Evolutionary conservation across 768 basidiomycete genomes (phyloP), one percentile per base, ranked within the genome.

Genomic region (Mycena rebaudengoi): DNA sequence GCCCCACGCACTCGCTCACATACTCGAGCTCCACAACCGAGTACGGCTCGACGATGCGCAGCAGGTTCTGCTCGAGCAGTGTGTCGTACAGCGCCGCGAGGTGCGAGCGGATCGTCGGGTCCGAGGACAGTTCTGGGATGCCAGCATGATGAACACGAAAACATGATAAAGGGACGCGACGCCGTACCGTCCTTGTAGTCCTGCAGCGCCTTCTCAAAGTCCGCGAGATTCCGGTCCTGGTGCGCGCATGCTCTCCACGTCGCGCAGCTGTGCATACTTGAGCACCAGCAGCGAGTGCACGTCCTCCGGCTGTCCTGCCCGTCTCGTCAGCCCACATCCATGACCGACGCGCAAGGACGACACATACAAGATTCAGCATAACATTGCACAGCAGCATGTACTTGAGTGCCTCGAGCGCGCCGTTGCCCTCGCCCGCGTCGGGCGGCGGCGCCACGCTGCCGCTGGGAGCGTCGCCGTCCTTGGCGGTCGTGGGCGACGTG

Each of bases 381-480:
- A 99, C 91, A 75, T 99, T 99, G 78, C 98, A 99, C 44, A 98
- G 76, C 16, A 98, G 83, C 97, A 99, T 98, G 77, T 99, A 99
- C 78, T 99, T 99, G 67, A 99, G 82, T 5, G 95, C 95, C 2
- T 85, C 87, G 20, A 98, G 81, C 1, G 95, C 95, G 0, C 78
- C 83, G 39, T 88, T 85, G 66, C 94, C 90, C 20, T 91, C 95
- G 23, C 54, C 62, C 2, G 46, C 14, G 18, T 44, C 41, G 18
- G 58, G 46, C 28, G 45, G 28, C n/a, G 66, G 66, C 11, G 64
- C 56, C 7, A 59, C 66, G 21, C 66, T n/a, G n/a, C n/a, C 66
- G 16, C 64, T 62, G 14, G 66, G 62, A 18, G 52, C 66, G 1
- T 52, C 65, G 4, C 23, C 49, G 11, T 52, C 62, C 13, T 45